Percentiles rank a stretch among this genome's conserved stretches.
These are phyloP conservation scores for Pseudopyricularia javanii DNA, from an alignment of 2,329 filamentous ascomycete genomes.

Conservation along the genomic window DNA sequence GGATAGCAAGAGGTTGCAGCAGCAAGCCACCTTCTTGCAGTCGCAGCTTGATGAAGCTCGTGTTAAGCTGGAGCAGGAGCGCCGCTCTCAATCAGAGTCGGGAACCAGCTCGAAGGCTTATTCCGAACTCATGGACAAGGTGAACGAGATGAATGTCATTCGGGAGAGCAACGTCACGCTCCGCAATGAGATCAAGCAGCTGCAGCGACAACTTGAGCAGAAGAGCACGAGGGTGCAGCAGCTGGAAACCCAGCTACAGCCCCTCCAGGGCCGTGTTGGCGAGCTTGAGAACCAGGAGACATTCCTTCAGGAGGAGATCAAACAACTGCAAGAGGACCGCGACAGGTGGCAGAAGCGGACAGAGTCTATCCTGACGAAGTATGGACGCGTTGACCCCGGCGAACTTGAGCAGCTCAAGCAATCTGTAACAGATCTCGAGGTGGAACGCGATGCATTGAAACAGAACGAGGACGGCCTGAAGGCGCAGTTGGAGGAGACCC, in stretches of 20 bases:
- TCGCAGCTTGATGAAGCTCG: constrained; percentile 80
- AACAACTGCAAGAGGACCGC: constrained; percentile 78
- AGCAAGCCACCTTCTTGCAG: constrained; percentile 80
- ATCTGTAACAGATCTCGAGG: constrained; percentile 53
- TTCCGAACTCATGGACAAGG: constrained; percentile 83
- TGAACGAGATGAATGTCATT: constrained; percentile 92
- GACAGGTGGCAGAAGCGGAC: constrained; percentile 94
- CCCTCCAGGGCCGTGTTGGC: constrained; percentile 65
- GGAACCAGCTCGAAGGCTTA: constrained; percentile 66
- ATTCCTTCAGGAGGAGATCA: constrained; percentile 77
- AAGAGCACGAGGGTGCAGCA: constrained; percentile 65
- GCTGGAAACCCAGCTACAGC: constrained; percentile 64
- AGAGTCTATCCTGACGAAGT: constrained; percentile 90
- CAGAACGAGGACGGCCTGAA: constrained; percentile 37
- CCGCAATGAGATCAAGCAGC: constrained; percentile 71
- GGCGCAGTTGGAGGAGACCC: constrained; percentile 38
- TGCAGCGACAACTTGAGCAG: constrained; percentile 62
- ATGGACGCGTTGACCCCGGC: constrained; percentile 86
- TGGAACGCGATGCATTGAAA: constrained; percentile 48
- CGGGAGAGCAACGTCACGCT: constrained; percentile 89
- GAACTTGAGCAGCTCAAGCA: constrained; percentile 85
- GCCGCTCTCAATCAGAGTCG: constrained; percentile 60
- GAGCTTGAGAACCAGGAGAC: constrained; percentile 74
- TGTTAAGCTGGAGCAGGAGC: constrained; percentile 83
- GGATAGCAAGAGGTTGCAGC: constrained; percentile 77